These are phyloP conservation scores for Didymella segeticola DNA, from an alignment of 2,329 filamentous ascomycete species.

Conservation along the genomic window DNA sequence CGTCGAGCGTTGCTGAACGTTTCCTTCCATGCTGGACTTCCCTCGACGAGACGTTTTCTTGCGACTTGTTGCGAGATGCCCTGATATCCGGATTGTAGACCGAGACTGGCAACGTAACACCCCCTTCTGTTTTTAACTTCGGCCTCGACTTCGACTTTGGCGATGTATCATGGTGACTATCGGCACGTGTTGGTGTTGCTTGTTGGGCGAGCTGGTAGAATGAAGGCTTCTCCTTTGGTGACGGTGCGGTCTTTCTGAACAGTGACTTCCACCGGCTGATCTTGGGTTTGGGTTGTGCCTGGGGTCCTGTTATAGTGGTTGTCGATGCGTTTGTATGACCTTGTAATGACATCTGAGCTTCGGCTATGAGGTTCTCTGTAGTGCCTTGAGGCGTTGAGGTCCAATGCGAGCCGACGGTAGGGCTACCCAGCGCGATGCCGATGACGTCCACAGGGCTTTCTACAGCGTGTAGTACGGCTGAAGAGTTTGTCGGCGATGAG, in stretches of 20 bases:
- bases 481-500: slow-evolving; percentile 37
- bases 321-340: slow-evolving; percentile 13
- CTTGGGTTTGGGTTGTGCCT: slow-evolving; percentile 41
- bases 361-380: slow-evolving; percentile 14
- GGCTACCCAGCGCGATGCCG: slow-evolving; percentile 51
- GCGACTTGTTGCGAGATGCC: slow-evolving; percentile 36
- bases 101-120: slow-evolving; percentile 32
- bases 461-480: slow-evolving; percentile 40
- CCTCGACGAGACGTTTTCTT: slow-evolving; percentile 22
- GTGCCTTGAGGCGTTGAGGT: slow-evolving; percentile 32
- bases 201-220: slow-evolving; percentile 47
- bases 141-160: slow-evolving; percentile 13
- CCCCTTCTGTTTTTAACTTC: slow-evolving; percentile 20
- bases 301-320: slow-evolving; percentile 15
- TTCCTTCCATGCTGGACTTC: slow-evolving; percentile 29
- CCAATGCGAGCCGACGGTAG: slow-evolving; percentile 42
- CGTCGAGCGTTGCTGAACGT: slow-evolving; percentile 15
- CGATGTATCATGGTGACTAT: slow-evolving; percentile 41
- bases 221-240: slow-evolving; percentile 31
- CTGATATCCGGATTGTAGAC: slow-evolving; percentile 41
- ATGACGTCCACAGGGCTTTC: slow-evolving; percentile 44
- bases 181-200: slow-evolving; percentile 31
- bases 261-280: slow-evolving; percentile 50
- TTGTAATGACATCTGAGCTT: slow-evolving; percentile 19
- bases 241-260: slow-evolving; percentile 42